phyloP scores from a whole-genome alignment of 176 grass and related monocot species.

The Microstegium vimineum region DNA sequence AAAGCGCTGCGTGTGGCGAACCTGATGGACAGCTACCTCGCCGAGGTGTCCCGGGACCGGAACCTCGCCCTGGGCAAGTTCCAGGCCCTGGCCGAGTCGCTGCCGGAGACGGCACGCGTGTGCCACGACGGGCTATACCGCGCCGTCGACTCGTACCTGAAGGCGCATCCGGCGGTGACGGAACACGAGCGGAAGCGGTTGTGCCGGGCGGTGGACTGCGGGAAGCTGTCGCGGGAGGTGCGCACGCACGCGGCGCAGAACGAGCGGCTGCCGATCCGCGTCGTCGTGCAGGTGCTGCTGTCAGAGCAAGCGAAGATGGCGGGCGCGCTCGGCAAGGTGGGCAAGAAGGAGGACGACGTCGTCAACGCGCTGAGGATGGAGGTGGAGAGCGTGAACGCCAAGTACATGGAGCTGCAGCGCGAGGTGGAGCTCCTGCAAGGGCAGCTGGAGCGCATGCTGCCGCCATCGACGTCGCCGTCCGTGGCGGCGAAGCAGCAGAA shows the following conservation, averaged over 20 bases:
- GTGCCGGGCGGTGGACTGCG: conserved; percentile 91
- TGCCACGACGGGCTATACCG: conserved; percentile 89
- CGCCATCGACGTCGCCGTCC: not conserved
- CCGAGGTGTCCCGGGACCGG: conserved; percentile 86
- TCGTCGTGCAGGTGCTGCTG: conserved; percentile 90
- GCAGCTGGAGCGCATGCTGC: conserved; percentile 44
- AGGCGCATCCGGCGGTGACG: conserved; percentile 76
- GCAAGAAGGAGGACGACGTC: conserved; percentile 63
- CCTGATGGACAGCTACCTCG: conserved; percentile 80
- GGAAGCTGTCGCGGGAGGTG: conserved; percentile 86
- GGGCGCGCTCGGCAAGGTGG: conserved; percentile 57
- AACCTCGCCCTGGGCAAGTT: conserved; percentile 83
- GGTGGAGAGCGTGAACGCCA: conserved; percentile 83
- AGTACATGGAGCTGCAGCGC: conserved; percentile 88
- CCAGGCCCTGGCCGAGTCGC: conserved; percentile 78
- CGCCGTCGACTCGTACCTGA: conserved; percentile 90
- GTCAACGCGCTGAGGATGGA: conserved; percentile 89
- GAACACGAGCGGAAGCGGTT: conserved; percentile 91
- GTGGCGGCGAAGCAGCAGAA: not conserved
- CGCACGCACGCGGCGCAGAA: conserved; percentile 87
- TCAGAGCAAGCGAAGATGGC: conserved; percentile 87
- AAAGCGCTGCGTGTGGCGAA: conserved; percentile 54
- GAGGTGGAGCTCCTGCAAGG: conserved; percentile 81
- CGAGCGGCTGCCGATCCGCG: conserved; percentile 84
- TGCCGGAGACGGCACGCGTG: conserved; percentile 60